Base-by-base conservation (phyloP, 192 early-diverging fungal genomes). In the Phlyctochytrium arcticum region DNA sequence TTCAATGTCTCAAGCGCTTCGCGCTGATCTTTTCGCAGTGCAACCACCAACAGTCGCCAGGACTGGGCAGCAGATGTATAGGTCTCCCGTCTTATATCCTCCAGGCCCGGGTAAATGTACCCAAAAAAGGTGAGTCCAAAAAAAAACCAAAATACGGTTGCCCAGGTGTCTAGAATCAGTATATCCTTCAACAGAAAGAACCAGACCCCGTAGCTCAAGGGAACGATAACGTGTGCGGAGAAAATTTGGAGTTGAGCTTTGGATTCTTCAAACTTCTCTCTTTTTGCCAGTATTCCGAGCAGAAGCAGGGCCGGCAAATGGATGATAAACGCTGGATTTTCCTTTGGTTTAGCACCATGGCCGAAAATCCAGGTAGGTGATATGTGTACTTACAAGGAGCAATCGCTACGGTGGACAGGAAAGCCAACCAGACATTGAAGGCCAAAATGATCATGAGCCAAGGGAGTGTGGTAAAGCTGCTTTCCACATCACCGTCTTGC, bases 211-310 rank as follows among this genome's bases (percentile, higher is more conserved):
- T 60, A 60, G 23, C 9, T 21, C 23, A 36, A 8, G 10, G 57
- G 66, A 6, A 68, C 23, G 15, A 51, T 37, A 32, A 53, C 21
- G 24, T 60, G 47, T 2, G 27, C 31, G 24, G 48, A 7, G 36
- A 68, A 68, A 44, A 68, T 59, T 50, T 56, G 48, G 21, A 37
- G 46, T 60, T 68, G 66, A 36, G 66, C 66, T 60, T 60, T 68
- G 48, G 66, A 59, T 60, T 68, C 66, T n/a, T 27, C 35, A 17
- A 50, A 36, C 27, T 33, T 60, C 36, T 68, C 66, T 33, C 21
- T 15, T 19, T 12, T 4, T 5, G 17, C 19, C 19, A 68, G 30
- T 19, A 24, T 15, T 5, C 12, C 15, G 12, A 60, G n/a, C 12
- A 48, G 12, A 23, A 68, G 46, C 9, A 34, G 30, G 10, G 44